Base-by-base conservation (phyloP, 75 land plant genomes). In the Pinus albicaulis region DNA sequence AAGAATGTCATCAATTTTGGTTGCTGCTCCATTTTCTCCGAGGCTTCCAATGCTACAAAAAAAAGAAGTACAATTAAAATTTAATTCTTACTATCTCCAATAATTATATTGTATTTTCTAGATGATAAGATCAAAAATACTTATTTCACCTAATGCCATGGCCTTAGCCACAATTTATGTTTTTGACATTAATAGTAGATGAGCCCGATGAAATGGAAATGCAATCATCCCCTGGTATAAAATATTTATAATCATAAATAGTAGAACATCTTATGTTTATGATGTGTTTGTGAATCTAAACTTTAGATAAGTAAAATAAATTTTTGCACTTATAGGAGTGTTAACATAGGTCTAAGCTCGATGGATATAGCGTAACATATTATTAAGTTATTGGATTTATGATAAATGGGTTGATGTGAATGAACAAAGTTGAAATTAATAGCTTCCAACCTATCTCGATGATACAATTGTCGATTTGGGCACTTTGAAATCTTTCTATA, bases 141-240 rank as follows among this genome's bases (percentile, higher is more conserved):
- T 10, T 28, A n/a, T 17, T 0, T 23, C 57, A 86, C 87, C 87
- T 87, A 69, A 87, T 82, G 44, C 89, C 88, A 66, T 87, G 88
- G 2, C 92, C 93, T 6, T 91, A 91, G 20, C 93, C 93, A 52
- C 91, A 89, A 1, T 23, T 75, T 48, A 89, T 71, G 13, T 62
- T 23, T 2, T n/a, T 28, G 48, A 89, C 80, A 12, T 22, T 31
- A 56, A 89, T 59, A 59, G 81, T 68, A 1, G 55, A 31, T 36
- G 68, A 78, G 13, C 82, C 83, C 4, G 71, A 63, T 7, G 86
- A 80, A 31, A 90, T 73, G 25, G 92, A 88, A 52, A 90, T 62
- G 81, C 92, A 90, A 56, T 82, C 86, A 74, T 85, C 85, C 16
- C 86, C 86, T 85, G 80, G 20, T 10, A 48, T 15, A 58, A 26